A percentile compares a stretch with the other conserved stretches of the same genome.
Conservation (phyloP, 2,329 filamentous ascomycete genomes). For the Aspergillus vadensis region DNA sequence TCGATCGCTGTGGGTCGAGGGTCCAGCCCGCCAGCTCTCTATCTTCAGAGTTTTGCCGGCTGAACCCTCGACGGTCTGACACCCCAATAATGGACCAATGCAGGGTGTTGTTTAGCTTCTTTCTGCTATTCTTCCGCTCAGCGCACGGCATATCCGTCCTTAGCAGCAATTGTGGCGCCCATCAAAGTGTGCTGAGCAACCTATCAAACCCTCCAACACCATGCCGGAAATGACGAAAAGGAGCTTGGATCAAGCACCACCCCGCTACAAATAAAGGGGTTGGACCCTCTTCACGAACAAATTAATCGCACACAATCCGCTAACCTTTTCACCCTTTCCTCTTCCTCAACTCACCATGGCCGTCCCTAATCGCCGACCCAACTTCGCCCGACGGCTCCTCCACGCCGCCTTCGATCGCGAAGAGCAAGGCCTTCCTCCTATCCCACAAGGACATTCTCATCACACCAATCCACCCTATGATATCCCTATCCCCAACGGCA, state of each 20-base stretch:
- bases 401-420: slow-evolving; percentile 30
- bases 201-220: not conserved
- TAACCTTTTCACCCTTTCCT: not conserved
- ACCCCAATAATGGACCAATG: not conserved
- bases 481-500: not conserved
- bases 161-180: not conserved
- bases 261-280: slow-evolving; percentile 3
- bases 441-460: not conserved
- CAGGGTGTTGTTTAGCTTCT: not conserved
- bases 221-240: not conserved
- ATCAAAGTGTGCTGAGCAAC: not conserved
- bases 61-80: not conserved
- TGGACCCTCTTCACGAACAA: not conserved
- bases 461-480: not conserved
- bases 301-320: not conserved
- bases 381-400: slow-evolving; percentile 25
- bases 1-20: slow-evolving; percentile 9
- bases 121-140: not conserved
- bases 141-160: not conserved
- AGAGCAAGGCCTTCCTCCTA: slow-evolving; percentile 28
- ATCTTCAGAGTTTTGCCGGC: not conserved
- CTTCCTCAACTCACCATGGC: not conserved
- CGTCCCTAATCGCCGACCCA: not conserved
- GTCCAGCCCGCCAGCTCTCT: not conserved
- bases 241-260: not conserved